phyloP scores from a whole-genome alignment of 306 rosid genomes.

The Cicer pinnatifidum region DNA sequence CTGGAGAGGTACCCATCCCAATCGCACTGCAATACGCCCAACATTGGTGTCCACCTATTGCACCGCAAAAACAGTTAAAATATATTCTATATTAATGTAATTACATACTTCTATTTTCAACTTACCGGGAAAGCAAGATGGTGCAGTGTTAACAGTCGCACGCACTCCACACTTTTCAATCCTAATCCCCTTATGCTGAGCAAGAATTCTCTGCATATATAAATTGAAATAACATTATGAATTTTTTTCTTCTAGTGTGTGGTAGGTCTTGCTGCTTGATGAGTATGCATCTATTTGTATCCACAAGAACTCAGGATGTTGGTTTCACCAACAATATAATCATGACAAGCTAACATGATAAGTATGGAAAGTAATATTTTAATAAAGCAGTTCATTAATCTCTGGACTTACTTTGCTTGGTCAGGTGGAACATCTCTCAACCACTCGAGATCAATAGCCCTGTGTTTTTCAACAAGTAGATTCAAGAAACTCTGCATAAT shows the following conservation, averaged over 20 bases:
- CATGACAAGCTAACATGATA: slow-evolving; percentile 24
- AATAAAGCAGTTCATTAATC: slow-evolving; percentile 41
- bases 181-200: slow-evolving; percentile 95
- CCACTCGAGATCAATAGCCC: slow-evolving; percentile 89
- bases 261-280: slow-evolving; percentile 12
- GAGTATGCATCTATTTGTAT: background rate
- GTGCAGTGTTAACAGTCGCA: slow-evolving; percentile 95
- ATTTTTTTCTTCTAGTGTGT: slow-evolving; percentile 26
- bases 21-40: slow-evolving; percentile 96
- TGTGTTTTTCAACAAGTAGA: slow-evolving; percentile 81
- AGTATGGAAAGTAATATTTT: slow-evolving; percentile 27
- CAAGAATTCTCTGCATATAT: slow-evolving; percentile 79
- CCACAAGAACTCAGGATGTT: slow-evolving; percentile 23
- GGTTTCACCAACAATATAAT: slow-evolving; percentile 29
- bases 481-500: slow-evolving; percentile 79
- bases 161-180: slow-evolving; percentile 97
- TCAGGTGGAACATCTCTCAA: slow-evolving; percentile 94
- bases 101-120: slow-evolving; percentile 37
- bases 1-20: slow-evolving; percentile 99
- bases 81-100: slow-evolving; percentile 37
- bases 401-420: slow-evolving; percentile 80
- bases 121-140: slow-evolving; percentile 99
- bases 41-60: slow-evolving; percentile 98
- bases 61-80: slow-evolving; percentile 39
- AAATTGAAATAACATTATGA: slow-evolving; percentile 29